Percentiles rank a stretch among this genome's conserved stretches.
These are phyloP conservation scores for Phytophthora boehmeriae DNA, from an alignment of 352 stramenopile species.

Conservation along the genomic window DNA sequence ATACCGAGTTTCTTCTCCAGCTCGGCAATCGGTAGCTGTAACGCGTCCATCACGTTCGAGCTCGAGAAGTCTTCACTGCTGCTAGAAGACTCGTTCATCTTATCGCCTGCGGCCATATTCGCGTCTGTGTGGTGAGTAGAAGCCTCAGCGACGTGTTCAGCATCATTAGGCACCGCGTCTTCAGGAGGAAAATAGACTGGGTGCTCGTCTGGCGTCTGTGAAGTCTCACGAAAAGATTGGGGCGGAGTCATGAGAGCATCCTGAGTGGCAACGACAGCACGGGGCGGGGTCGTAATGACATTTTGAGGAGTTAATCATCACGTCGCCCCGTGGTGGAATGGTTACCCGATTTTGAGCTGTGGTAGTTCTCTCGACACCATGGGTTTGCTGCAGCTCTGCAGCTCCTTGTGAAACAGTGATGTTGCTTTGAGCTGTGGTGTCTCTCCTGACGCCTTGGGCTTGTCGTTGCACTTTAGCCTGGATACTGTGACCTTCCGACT, in stretches of 20 bases:
- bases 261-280: neutral
- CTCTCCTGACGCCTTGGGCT: too few species aligned
- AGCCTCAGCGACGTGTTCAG: neutral
- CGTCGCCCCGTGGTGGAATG: too few species aligned
- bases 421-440: too few species aligned
- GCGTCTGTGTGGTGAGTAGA: neutral
- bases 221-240: neutral
- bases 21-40: slow-evolving; percentile 75
- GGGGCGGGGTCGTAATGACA: too few species aligned
- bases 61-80: slow-evolving; percentile 30
- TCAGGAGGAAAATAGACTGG: slow-evolving; percentile 6
- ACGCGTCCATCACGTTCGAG: slow-evolving; percentile 28
- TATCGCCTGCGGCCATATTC: neutral
- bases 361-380: too few species aligned
- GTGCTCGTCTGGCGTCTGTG: neutral
- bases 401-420: too few species aligned
- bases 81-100: slow-evolving; percentile 4
- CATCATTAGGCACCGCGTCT: slow-evolving; percentile 1
- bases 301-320: too few species aligned
- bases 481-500: neutral
- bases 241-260: neutral
- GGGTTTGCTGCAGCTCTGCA: neutral
- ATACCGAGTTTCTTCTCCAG: slow-evolving; percentile 73
- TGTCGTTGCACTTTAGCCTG: neutral
- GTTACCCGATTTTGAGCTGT: too few species aligned